A percentile compares a stretch with the other conserved stretches of the same genome.
Evolutionary conservation across 306 rosid genomes (phyloP).

Genomic region (cucumber (Cucumis sativus)): DNA sequence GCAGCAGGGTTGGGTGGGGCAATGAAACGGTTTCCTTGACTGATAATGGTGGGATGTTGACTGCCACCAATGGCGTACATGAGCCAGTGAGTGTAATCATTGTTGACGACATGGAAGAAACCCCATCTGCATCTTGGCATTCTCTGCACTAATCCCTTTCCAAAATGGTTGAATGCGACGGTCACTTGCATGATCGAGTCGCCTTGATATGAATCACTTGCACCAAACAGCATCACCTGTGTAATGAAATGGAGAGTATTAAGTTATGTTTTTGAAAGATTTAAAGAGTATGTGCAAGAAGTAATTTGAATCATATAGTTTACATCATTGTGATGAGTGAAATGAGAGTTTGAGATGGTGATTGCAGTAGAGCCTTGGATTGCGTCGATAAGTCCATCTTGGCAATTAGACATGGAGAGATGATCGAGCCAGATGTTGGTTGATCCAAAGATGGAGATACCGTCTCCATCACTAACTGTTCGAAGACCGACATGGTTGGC

Average conservation of each 20-base stretch:
- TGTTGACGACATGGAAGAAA: constrained; percentile 63
- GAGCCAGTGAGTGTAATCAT: constrained; percentile 73
- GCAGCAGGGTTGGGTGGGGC: constrained; percentile 46
- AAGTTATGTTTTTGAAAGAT: neutral
- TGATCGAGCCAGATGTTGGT: constrained; percentile 77
- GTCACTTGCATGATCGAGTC: constrained; percentile 53
- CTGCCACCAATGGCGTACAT: constrained; percentile 93
- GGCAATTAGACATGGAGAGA: constrained; percentile 42
- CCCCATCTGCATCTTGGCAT: constrained; percentile 64
- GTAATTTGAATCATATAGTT: neutral
- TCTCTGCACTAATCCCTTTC: constrained; percentile 54
- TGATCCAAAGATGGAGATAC: constrained; percentile 49
- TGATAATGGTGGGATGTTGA: constrained; percentile 49
- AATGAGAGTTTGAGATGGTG: constrained; percentile 70
- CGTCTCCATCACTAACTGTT: constrained; percentile 61
- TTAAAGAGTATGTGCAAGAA: neutral
- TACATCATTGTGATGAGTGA: constrained; percentile 51
- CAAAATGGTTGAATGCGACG: constrained; percentile 60
- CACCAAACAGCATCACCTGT: constrained; percentile 46
- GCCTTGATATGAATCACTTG: constrained; percentile 20
- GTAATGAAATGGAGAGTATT: neutral
- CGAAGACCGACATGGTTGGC: constrained; percentile 36
- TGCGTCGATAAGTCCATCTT: constrained; percentile 62
- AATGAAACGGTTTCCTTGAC: constrained; percentile 75
- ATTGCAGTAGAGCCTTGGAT: constrained; percentile 62